A percentile compares a stretch with the other conserved stretches of the same genome.
Conservation (phyloP, 2,329 filamentous ascomycete genomes). For the Aspergillus texensis region DNA sequence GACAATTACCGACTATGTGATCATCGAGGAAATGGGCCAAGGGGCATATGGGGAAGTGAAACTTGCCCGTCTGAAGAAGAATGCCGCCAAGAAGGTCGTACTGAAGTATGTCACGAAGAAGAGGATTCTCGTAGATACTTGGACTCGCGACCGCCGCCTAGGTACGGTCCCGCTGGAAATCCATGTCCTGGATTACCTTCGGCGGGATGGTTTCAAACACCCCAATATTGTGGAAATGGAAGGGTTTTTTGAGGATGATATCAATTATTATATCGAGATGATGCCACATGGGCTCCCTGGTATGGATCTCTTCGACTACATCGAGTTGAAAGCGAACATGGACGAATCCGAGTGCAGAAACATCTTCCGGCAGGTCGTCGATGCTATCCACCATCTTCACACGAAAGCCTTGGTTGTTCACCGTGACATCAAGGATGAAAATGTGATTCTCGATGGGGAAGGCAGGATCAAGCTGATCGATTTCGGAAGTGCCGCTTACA, state of each 20-base stretch:
- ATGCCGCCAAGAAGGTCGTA: constrained; percentile 77
- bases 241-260: constrained; percentile 65
- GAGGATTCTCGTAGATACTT: constrained; percentile 95
- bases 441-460: constrained; percentile 93
- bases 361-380: constrained; percentile 92
- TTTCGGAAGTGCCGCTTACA: constrained; percentile 96
- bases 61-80: constrained; percentile 81
- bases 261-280: constrained; percentile 98
- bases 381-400: constrained; percentile 88
- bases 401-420: constrained; percentile 90
- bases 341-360: constrained; percentile 89
- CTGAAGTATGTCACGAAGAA: constrained; percentile 98
- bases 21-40: constrained; percentile 97
- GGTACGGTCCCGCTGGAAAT: constrained; percentile 97
- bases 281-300: constrained; percentile 89
- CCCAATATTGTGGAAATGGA: constrained; percentile 71
- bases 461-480: constrained; percentile 96
- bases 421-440: constrained; percentile 98
- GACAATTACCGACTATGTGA: constrained; percentile 84
- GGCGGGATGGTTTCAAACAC: constrained; percentile 68
- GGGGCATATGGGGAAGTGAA: constrained; percentile 98
- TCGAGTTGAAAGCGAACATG: constrained; percentile 95
- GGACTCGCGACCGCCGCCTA: constrained; percentile 89
- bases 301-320: constrained; percentile 99
- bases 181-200: constrained; percentile 91